Evolutionary conservation across 2,329 filamentous ascomycete genomes (phyloP), one percentile per base, ranked within the genome.

Genomic region (Lachnellula suecica): DNA sequence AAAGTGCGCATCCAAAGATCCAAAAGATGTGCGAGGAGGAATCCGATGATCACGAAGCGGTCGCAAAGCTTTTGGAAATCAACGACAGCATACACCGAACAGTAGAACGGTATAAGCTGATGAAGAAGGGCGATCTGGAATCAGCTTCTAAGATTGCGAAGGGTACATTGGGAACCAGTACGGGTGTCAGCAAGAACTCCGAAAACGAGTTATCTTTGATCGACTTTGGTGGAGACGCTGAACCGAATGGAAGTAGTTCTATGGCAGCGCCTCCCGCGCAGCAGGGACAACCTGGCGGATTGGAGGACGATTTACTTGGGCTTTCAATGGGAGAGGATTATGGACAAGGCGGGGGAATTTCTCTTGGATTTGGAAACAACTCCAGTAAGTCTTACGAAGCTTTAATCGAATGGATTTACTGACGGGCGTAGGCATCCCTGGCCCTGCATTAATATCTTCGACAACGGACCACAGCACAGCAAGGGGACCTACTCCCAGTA

Each of bases 1-100:
- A 91, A 69, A 97, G 88, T 66, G 94, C 94, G 2, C 94, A 99
- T 65, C 94, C 94, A 8, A 99, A 99, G 75, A 97, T 99, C 59
- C 93, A 97, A 69, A 97, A 91, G 74, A 99, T 99, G 93, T 97
- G 93, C 66, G 93, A 97, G 71, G 94, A 99, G 71, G 94, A 99
- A 68, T 97, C 92, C 10, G 93, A 97, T 56, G 94, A 99, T 66
- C 86, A 91, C 56, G 94, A 97, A 74, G 94, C 94, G 4, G 94
- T 99, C 5, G 89, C 91, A 40, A 96, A 96, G 72, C 78, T 99
- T 10, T 81, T 99, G 51, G 91, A 97, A 68, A 97, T 99, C 67
- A 99, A 99, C 68, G 94, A 99, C 71, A 97, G 92, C 73, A 99
- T 99, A 81, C 90, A 97, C 68, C 85, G 93, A 57, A 99, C 94